These are phyloP conservation scores for Malania oleifera DNA, from an alignment of 164 flowering plant species.

Conservation along the genomic window DNA sequence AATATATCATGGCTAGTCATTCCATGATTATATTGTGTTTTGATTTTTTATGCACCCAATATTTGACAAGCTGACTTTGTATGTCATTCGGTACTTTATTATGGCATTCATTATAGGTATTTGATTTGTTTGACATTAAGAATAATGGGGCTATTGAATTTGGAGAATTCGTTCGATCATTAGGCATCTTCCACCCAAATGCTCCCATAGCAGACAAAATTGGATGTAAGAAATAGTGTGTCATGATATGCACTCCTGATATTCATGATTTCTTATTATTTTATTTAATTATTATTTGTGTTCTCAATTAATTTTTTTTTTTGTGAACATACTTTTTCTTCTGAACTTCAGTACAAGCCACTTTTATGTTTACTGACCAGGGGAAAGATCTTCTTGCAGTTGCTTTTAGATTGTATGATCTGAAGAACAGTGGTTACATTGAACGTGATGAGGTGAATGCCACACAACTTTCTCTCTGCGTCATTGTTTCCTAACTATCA, in stretches of 20 bases:
- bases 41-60: no score
- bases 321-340: neutral
- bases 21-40: no score
- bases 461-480: neutral
- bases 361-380: conserved; percentile 4
- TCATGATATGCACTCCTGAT: neutral
- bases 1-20: no score
- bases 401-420: conserved; percentile 69
- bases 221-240: conserved; percentile 39
- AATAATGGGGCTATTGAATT: conserved; percentile 71
- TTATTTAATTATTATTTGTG: neutral
- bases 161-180: conserved; percentile 71
- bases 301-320: neutral
- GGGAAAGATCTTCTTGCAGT: conserved; percentile 40
- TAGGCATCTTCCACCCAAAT: conserved; percentile 70
- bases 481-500: neutral
- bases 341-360: neutral
- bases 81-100: no score
- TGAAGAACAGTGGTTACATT: conserved; percentile 69
- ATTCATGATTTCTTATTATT: neutral
- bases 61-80: no score
- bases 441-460: conserved; percentile 69
- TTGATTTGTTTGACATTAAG: conserved; percentile 68
- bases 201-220: conserved; percentile 60
- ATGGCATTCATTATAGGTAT: conserved; percentile 40